These are phyloP conservation scores for Rhizophora apiculata DNA, from an alignment of 345 rosid genomes.

Conservation along the genomic window DNA sequence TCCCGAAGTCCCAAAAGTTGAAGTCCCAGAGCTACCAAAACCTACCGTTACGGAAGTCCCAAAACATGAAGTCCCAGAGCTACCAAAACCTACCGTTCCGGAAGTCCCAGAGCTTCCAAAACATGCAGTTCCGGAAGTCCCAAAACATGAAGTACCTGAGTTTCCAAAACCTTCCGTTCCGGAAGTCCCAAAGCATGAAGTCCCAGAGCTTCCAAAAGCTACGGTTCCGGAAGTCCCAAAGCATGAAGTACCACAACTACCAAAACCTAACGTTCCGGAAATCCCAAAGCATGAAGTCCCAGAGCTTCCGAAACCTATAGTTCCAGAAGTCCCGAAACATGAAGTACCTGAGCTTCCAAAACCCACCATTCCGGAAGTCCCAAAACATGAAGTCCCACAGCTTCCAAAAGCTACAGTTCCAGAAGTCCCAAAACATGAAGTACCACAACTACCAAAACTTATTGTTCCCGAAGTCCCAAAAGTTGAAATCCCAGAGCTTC, in stretches of 20 bases:
- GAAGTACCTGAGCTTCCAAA: not conserved
- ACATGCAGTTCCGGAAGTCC: not conserved
- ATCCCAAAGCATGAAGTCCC: not conserved
- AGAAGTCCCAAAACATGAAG: not conserved
- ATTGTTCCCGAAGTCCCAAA: not conserved
- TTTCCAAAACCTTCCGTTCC: not conserved
- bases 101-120: not conserved
- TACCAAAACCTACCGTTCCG: not conserved
- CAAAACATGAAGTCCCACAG: not conserved
- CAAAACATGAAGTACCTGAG: not conserved
- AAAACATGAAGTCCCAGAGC: not conserved
- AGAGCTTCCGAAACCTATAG: not conserved
- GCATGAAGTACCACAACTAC: not conserved
- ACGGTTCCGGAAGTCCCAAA: not conserved
- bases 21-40: not conserved
- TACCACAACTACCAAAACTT: not conserved
- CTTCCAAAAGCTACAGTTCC: not conserved
- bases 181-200: not conserved
- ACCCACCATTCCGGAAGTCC: not conserved
- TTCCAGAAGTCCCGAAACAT: not conserved
- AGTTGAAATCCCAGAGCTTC: slow-evolving; percentile 14
- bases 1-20: not conserved
- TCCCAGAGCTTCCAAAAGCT: not conserved
- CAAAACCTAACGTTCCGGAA: not conserved
- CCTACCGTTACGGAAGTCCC: not conserved